These are phyloP conservation scores for Ustilago xerochloae DNA, from an alignment of 1,284 basidiomycete genomes.

Conservation along the genomic window DNA sequence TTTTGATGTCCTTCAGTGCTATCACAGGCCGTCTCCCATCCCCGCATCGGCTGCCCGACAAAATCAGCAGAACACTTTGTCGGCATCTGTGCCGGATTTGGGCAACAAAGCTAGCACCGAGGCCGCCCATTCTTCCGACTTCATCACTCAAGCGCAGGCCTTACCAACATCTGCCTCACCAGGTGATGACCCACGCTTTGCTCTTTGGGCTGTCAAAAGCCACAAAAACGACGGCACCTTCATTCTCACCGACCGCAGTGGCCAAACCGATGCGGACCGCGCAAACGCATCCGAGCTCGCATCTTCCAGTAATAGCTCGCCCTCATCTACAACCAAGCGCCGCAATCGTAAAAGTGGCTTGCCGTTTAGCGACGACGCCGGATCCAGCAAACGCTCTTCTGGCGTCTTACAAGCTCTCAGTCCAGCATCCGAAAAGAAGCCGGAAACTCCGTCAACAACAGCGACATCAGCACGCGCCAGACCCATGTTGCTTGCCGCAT, in stretches of 20 bases:
- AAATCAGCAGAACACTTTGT: background rate
- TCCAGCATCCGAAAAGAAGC: slow-evolving; percentile 9
- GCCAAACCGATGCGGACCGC: slow-evolving; percentile 16
- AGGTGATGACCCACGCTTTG: slow-evolving; percentile 60
- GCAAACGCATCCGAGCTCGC: slow-evolving; percentile 4
- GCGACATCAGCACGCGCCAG: background rate
- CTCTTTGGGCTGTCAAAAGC: slow-evolving; percentile 55
- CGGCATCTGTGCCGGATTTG: background rate
- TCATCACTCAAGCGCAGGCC: slow-evolving; percentile 38
- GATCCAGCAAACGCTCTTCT: slow-evolving; percentile 2
- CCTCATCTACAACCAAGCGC: slow-evolving; percentile 18
- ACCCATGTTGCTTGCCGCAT: slow-evolving; percentile 52
- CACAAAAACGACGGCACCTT: slow-evolving; percentile 34
- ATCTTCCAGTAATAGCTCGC: slow-evolving; percentile 9
- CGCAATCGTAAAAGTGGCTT: slow-evolving; percentile 25
- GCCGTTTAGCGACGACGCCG: slow-evolving; percentile 9
- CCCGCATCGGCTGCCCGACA: background rate
- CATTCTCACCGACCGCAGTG: slow-evolving; percentile 34
- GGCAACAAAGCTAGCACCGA: background rate
- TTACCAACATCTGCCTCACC: slow-evolving; percentile 43
- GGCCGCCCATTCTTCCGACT: slow-evolving; percentile 5
- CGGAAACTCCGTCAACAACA: background rate
- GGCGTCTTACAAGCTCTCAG: background rate
- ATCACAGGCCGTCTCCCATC: slow-evolving; percentile 15
- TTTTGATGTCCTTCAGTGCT: slow-evolving; percentile 56